phyloP scores from a whole-genome alignment of 306 rosid genomes.

The Bauhinia variegata region DNA sequence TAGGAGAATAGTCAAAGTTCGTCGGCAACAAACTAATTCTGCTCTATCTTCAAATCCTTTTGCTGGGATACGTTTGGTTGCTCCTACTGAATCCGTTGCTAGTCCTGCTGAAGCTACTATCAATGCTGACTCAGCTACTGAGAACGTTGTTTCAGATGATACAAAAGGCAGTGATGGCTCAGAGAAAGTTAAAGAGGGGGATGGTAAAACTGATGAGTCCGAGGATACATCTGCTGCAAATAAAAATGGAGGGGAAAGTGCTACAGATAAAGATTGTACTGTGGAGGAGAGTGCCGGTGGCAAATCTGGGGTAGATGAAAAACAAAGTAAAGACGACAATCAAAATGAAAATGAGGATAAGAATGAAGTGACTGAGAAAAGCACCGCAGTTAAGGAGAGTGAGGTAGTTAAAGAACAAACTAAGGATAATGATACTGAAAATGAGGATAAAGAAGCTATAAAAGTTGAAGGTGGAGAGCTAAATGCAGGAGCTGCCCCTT shows the following conservation, averaged over 20 bases:
- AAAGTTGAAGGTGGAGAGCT: conserved; percentile 53
- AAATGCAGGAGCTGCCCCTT: conserved; percentile 55
- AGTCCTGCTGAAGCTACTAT: conserved; percentile 46
- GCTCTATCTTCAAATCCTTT: conserved; percentile 81
- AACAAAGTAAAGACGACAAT: conserved; percentile 29
- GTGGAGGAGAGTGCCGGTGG: conserved; percentile 31
- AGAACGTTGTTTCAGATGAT: conserved; percentile 35
- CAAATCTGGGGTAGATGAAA: conserved; percentile 36
- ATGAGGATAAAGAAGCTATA: conserved; percentile 50
- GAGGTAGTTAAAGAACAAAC: conserved; percentile 43
- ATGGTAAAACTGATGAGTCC: conserved; percentile 32
- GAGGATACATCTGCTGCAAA: conserved; percentile 44
- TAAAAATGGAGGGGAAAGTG: too few relatives aligned
- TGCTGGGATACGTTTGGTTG: conserved; percentile 69
- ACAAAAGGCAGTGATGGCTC: conserved; percentile 39
- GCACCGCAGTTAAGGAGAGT: conserved; percentile 29
- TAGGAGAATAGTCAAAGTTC: conserved; percentile 83
- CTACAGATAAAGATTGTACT: conserved; percentile 31
- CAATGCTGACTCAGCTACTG: conserved; percentile 45
- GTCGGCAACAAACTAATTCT: conserved; percentile 61
- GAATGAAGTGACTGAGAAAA: conserved; percentile 25
- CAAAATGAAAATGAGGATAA: conserved; percentile 39
- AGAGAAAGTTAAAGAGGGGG: conserved; percentile 43
- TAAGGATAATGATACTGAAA: conserved; percentile 38
- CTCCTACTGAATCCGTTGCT: conserved; percentile 49